Percentiles rank a stretch among this genome's conserved stretches.
Conservation (phyloP, 2,329 filamentous ascomycete species). For the Fusarium pseudoanthophilum region DNA sequence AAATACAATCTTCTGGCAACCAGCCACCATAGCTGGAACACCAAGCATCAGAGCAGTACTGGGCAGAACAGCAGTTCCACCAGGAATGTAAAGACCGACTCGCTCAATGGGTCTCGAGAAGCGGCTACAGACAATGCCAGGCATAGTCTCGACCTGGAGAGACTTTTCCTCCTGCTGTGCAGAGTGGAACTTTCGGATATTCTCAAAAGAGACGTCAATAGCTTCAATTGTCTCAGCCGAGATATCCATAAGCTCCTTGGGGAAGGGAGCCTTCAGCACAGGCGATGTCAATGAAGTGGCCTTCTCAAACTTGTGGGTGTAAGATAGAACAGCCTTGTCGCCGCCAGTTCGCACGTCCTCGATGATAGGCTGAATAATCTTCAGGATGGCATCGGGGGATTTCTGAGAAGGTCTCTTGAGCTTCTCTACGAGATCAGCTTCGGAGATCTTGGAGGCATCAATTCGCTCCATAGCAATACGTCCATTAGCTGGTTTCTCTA, state of each 20-base stretch:
- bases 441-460: slow-evolving; percentile 71
- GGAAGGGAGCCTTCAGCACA: slow-evolving; percentile 90
- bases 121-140: slow-evolving; percentile 91
- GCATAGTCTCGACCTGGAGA: slow-evolving; percentile 94
- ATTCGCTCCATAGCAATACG: slow-evolving; percentile 87
- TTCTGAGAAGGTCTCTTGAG: slow-evolving; percentile 92
- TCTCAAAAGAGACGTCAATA: slow-evolving; percentile 94
- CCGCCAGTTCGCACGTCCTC: slow-evolving; percentile 84
- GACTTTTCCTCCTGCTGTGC: slow-evolving; percentile 88
- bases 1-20: slow-evolving; percentile 93
- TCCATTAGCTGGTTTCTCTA: slow-evolving; percentile 52
- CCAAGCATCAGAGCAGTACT: slow-evolving; percentile 98
- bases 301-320: slow-evolving; percentile 98
- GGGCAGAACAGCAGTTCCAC: slow-evolving; percentile 95
- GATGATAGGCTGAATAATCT: slow-evolving; percentile 91
- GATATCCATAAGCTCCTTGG: slow-evolving; percentile 84
- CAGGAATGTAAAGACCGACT: slow-evolving; percentile 96
- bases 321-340: slow-evolving; percentile 88
- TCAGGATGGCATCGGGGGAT: slow-evolving; percentile 92
- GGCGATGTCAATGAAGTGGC: slow-evolving; percentile 90
- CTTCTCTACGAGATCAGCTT: slow-evolving; percentile 74
- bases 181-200: slow-evolving; percentile 93
- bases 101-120: slow-evolving; percentile 93
- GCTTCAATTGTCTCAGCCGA: slow-evolving; percentile 85
- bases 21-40: slow-evolving; percentile 96